Percentiles rank a stretch among this genome's conserved stretches.
These are phyloP conservation scores for Chaetomium tenue DNA, from an alignment of 495 filamentous ascomycete species.

Conservation along the genomic window DNA sequence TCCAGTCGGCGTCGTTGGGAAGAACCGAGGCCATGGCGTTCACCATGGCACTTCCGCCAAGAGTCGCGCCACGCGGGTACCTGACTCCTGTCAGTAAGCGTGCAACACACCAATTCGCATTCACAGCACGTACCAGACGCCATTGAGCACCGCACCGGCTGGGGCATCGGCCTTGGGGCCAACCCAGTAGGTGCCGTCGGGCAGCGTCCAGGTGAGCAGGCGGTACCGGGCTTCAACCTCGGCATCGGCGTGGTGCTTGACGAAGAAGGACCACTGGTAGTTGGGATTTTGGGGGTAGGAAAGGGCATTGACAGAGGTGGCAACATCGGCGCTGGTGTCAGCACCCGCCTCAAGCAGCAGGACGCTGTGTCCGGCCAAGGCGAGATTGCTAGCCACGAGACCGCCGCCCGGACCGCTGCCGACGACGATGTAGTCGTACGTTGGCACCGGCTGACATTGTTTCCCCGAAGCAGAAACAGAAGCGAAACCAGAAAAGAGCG, in stretches of 20 bases:
- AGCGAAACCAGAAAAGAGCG: constrained; percentile 14
- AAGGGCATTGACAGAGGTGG: constrained; percentile 35
- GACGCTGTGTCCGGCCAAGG: constrained; percentile 55
- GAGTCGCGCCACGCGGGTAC: constrained; percentile 46
- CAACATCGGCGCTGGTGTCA: constrained; percentile 51
- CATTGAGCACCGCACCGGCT: constrained; percentile 36
- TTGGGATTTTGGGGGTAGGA: constrained; percentile 41
- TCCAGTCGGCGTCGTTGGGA: constrained; percentile 41
- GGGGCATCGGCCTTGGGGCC: constrained; percentile 36
- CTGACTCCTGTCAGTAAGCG: neutral
- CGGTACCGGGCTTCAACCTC: constrained; percentile 2
- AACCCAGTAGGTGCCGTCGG: constrained; percentile 43
- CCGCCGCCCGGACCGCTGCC: constrained; percentile 65
- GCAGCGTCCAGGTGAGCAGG: constrained; percentile 21
- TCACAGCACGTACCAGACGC: constrained; percentile 32
- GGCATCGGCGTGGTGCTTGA: constrained; percentile 41
- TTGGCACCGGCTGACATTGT: neutral
- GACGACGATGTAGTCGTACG: constrained; percentile 64
- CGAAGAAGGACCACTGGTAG: constrained; percentile 48
- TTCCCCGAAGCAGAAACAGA: neutral
- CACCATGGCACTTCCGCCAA: constrained; percentile 46
- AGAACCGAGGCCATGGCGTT: constrained; percentile 41
- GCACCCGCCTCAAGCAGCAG: constrained; percentile 64
- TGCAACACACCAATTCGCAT: neutral
- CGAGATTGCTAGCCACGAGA: constrained; percentile 59